Percentiles rank a stretch among this genome's conserved stretches.
Conservation (phyloP, 2,329 filamentous ascomycete species). For the Bipolaris sorokiniana region DNA sequence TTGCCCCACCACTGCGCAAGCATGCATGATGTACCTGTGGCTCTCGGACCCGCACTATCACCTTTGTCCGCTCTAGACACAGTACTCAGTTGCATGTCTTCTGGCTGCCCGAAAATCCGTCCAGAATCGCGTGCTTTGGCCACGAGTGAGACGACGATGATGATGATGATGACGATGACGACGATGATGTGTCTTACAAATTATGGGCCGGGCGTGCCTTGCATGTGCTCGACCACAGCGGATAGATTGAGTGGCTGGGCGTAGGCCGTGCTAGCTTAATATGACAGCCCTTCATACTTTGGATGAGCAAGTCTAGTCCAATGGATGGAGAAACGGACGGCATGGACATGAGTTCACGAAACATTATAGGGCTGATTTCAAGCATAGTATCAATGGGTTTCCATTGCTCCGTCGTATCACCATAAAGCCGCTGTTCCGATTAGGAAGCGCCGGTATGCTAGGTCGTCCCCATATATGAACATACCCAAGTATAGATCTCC, state of each 20-base stretch:
- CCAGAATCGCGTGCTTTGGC: conserved; percentile 10
- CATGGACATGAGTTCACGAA: conserved; percentile 11
- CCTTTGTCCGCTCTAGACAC: conserved; percentile 11
- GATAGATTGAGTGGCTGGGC: conserved; percentile 34
- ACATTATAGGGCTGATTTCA: conserved; percentile 5
- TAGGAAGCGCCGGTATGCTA: neutral
- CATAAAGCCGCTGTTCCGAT: conserved; percentile 4
- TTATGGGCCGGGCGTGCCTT: conserved; percentile 19
- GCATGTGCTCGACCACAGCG: conserved; percentile 17
- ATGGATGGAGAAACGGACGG: conserved; percentile 5
- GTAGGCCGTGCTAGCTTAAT: conserved; percentile 19
- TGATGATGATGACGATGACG: conserved; percentile 21
- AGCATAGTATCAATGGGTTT: conserved; percentile 4
- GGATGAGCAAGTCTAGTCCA: conserved; percentile 2
- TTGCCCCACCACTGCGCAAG: conserved; percentile 18
- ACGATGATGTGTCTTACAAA: conserved; percentile 17
- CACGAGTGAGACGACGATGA: conserved; percentile 9
- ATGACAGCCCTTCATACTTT: conserved; percentile 14
- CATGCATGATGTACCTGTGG: conserved; percentile 28
- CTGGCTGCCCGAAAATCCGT: conserved; percentile 7
- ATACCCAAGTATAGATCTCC: conserved; percentile 1
- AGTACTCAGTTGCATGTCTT: conserved; percentile 14
- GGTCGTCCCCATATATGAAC: neutral
- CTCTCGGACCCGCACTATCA: conserved; percentile 16
- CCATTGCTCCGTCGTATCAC: conserved; percentile 9